Percentiles rank a stretch among this genome's conserved stretches.
These are phyloP conservation scores for Debaryomyces udenii DNA, from an alignment of 1,139 yeast species.

Conservation along the genomic window DNA sequence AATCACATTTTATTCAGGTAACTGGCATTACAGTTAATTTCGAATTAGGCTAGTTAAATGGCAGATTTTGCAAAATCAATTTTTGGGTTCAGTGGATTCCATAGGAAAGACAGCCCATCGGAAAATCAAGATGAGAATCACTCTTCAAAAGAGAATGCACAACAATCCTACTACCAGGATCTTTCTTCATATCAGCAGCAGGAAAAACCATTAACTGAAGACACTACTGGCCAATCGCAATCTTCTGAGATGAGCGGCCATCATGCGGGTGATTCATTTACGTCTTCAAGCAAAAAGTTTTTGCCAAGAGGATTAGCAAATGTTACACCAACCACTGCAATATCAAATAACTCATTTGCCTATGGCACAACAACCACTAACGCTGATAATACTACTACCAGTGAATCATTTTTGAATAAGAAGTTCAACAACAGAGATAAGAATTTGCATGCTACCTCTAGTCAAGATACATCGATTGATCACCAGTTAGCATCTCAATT, in stretches of 20 bases:
- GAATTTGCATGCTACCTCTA: slow-evolving; percentile 5
- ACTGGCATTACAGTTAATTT: not conserved
- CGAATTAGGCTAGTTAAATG: slow-evolving; percentile 32
- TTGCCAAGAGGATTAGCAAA: slow-evolving; percentile 39
- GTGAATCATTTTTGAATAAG: slow-evolving; percentile 31
- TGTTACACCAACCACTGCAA: slow-evolving; percentile 65
- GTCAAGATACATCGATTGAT: not conserved
- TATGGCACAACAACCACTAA: slow-evolving; percentile 61
- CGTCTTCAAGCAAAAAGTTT: slow-evolving; percentile 24
- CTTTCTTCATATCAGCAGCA: slow-evolving; percentile 6
- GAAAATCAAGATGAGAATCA: slow-evolving; percentile 18
- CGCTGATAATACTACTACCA: slow-evolving; percentile 21
- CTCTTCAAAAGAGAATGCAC: slow-evolving; percentile 12
- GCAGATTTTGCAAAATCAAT: slow-evolving; percentile 66
- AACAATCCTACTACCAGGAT: slow-evolving; percentile 10
- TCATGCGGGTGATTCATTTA: slow-evolving; percentile 6
- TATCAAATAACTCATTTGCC: slow-evolving; percentile 62
- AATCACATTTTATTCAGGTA: no score
- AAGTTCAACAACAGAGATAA: slow-evolving; percentile 20
- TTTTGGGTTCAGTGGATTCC: slow-evolving; percentile 58
- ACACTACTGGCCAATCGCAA: slow-evolving; percentile 3
- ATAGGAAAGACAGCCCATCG: slow-evolving; percentile 30
- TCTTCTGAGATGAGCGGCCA: slow-evolving; percentile 3
- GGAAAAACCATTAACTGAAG: slow-evolving; percentile 7
- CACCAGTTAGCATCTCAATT: slow-evolving; percentile 2